Evolutionary conservation across 2,329 filamentous ascomycete genomes (phyloP).

Genomic region (Arthrobotrys musiformis): DNA sequence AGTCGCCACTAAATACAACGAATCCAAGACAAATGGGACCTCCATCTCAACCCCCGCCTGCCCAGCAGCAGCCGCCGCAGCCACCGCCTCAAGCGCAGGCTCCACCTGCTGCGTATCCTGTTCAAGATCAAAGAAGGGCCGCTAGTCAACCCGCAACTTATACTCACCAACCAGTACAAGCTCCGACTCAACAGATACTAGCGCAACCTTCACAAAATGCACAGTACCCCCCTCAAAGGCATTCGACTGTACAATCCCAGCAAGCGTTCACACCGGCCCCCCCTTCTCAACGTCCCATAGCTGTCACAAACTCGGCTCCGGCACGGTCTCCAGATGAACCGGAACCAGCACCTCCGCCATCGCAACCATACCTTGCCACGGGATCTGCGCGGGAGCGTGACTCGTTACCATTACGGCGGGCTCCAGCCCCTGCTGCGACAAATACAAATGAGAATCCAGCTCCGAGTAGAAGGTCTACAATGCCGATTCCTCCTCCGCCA

Average conservation of each 20-base stretch:
- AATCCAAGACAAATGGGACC: constrained; percentile 36
- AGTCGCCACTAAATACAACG: constrained; percentile 43
- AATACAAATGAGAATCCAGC: constrained; percentile 20
- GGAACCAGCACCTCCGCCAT: constrained; percentile 40
- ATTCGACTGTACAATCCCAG: constrained; percentile 21
- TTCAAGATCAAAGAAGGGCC: constrained; percentile 45
- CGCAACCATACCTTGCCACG: constrained; percentile 23
- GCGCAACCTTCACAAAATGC: constrained; percentile 29
- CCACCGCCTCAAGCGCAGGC: constrained; percentile 7
- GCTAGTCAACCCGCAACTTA: constrained; percentile 36
- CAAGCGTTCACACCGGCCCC: constrained; percentile 26
- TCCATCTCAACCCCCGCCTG: constrained; percentile 10
- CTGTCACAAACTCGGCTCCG: constrained; percentile 14
- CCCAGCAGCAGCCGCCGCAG: constrained; percentile 18
- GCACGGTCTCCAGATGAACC: constrained; percentile 47
- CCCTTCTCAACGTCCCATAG: constrained; percentile 8
- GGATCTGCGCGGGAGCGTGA: constrained; percentile 47
- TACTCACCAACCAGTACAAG: constrained; percentile 27
- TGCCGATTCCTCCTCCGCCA: constrained; percentile 40
- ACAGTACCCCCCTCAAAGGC: constrained; percentile 43
- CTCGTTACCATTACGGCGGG: constrained; percentile 43
- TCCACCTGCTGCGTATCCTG: constrained; percentile 28
- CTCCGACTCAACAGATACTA: constrained; percentile 18
- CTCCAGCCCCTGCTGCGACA: constrained; percentile 1
- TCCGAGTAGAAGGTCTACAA: constrained; percentile 54